phyloP scores from a whole-genome alignment of 2,329 filamentous ascomycete genomes.

The Diaporthe amygdali region DNA sequence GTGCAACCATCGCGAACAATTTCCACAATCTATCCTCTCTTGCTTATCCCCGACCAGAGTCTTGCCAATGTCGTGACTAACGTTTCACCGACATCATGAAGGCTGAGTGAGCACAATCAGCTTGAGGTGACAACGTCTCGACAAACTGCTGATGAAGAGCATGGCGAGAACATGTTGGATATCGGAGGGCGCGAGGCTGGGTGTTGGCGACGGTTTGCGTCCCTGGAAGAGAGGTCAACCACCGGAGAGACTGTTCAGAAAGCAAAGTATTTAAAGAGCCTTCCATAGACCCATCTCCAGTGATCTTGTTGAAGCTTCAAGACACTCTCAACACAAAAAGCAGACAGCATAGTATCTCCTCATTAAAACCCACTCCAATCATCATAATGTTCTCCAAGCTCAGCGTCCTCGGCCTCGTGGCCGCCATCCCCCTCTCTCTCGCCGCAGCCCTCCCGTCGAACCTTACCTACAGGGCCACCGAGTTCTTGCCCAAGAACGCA shows the following conservation, averaged over 20 bases:
- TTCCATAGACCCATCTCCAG: neutral
- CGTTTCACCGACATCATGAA: neutral
- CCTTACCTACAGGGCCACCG: neutral
- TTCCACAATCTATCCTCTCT: neutral
- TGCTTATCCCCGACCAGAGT: neutral
- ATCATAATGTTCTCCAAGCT: neutral
- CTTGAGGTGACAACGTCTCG: neutral
- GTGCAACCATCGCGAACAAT: constrained; percentile 8
- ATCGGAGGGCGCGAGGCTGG: neutral
- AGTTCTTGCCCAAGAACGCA: neutral
- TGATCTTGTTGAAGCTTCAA: neutral
- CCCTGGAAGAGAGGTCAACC: neutral
- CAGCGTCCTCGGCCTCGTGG: neutral
- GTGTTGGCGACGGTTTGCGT: neutral
- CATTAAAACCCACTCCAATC: neutral
- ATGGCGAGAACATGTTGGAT: neutral
- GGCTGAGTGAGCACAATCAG: neutral
- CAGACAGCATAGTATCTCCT: neutral
- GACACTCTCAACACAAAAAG: neutral
- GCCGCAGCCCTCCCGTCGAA: neutral
- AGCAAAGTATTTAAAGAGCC: neutral
- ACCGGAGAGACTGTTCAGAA: neutral
- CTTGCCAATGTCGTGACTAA: neutral
- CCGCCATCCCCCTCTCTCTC: neutral
- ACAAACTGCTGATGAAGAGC: neutral